Conservation (phyloP, 2,329 filamentous ascomycete species). For the Verticillium klebahnii region DNA sequence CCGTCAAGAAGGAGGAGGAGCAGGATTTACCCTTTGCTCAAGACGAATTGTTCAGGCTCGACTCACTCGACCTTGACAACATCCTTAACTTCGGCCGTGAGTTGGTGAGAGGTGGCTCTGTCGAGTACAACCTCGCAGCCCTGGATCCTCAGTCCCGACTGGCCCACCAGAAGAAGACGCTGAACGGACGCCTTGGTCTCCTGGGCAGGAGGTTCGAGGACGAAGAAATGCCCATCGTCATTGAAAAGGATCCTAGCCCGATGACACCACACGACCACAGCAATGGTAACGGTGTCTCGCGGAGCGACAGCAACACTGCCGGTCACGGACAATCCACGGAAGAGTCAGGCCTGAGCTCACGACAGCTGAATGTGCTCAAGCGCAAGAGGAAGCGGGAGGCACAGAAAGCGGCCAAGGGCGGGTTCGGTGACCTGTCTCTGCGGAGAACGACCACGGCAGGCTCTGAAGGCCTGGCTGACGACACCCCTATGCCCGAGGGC, state of each 20-base stretch:
- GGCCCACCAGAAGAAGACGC: conserved; percentile 83
- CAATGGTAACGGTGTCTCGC: conserved; percentile 25
- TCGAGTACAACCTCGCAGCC: conserved; percentile 78
- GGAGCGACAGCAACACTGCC: conserved; percentile 28
- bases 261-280: conserved; percentile 35
- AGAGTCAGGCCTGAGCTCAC: conserved; percentile 75
- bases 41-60: conserved; percentile 65
- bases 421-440: conserved; percentile 80
- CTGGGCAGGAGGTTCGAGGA: conserved; percentile 82
- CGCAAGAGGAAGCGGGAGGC: conserved; percentile 88
- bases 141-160: conserved; percentile 79
- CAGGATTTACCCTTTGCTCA: conserved; percentile 40
- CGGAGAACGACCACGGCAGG: conserved; percentile 57
- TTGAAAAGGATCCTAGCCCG: conserved; percentile 42
- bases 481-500: conserved; percentile 47
- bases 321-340: conserved; percentile 44
- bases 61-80: conserved; percentile 69
- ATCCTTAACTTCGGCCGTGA: conserved; percentile 82
- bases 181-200: conserved; percentile 76
- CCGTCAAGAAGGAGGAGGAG: conserved; percentile 59
- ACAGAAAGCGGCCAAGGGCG: conserved; percentile 80
- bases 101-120: conserved; percentile 76
- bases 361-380: conserved; percentile 92
- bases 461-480: conserved; percentile 58
- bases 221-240: conserved; percentile 61